Conservation (phyloP, 108 stramenopile genomes). For the Nitzschia palea region DNA sequence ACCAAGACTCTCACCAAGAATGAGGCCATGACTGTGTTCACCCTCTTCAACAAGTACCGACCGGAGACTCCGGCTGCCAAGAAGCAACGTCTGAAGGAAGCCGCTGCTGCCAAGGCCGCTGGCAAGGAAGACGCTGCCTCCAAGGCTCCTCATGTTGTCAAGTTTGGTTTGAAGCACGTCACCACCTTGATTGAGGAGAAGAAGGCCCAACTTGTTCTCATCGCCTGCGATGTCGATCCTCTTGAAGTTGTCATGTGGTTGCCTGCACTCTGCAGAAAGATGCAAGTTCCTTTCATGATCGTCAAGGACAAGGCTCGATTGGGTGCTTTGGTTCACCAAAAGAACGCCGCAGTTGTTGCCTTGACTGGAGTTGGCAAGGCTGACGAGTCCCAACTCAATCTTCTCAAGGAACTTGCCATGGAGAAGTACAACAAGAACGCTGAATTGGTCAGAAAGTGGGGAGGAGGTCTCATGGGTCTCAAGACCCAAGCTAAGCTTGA, state of each 20-base stretch:
- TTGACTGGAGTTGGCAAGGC: constrained; percentile 92
- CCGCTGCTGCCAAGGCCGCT: constrained; percentile 89
- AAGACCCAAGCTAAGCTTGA: constrained; percentile 99
- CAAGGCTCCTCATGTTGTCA: constrained; percentile 79
- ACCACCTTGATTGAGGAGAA: constrained; percentile 98
- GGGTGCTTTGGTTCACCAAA: constrained; percentile 96
- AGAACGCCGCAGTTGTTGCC: constrained; percentile 88
- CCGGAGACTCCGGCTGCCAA: constrained; percentile 97
- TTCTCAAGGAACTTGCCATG: constrained; percentile 76
- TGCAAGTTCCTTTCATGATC: constrained; percentile 99
- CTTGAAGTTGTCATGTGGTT: constrained; percentile 99
- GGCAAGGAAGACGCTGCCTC: constrained; percentile 67
- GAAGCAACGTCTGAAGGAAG: constrained; percentile 95
- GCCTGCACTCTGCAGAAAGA: constrained; percentile 99
- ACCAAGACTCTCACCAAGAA: constrained; percentile 96
- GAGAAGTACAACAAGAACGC: constrained; percentile 98
- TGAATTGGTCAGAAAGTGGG: constrained; percentile 92
- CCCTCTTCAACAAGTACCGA: constrained; percentile 97
- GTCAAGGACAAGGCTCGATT: constrained; percentile 99
- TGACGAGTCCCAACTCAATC: constrained; percentile 83
- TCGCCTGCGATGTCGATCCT: constrained; percentile 99
- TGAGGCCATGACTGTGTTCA: constrained; percentile 96
- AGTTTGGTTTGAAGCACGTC: constrained; percentile 99
- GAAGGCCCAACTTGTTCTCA: constrained; percentile 97
- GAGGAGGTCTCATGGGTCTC: constrained; percentile 99